Evolutionary conservation across 2,329 filamentous ascomycete species (phyloP).

Genomic region (Fusarium sp.): DNA sequence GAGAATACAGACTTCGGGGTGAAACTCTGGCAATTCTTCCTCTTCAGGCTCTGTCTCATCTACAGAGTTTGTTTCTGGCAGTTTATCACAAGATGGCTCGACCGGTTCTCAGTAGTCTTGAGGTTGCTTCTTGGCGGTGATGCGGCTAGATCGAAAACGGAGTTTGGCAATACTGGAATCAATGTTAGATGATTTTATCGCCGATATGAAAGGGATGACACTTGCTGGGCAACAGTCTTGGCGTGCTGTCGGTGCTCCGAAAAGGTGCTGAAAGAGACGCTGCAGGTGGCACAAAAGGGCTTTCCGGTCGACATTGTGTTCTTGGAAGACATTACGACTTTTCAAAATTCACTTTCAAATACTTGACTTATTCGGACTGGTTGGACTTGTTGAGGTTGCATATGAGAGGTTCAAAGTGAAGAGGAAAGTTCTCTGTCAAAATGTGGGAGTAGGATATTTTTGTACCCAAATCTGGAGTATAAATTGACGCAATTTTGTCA

Average conservation of each 20-base stretch:
- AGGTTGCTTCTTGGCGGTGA: not conserved
- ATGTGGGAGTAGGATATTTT: not conserved
- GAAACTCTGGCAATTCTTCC: not conserved
- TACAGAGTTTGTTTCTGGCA: rapidly evolving
- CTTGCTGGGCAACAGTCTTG: constrained; percentile 3
- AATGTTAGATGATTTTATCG: not conserved
- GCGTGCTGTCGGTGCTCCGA: not conserved
- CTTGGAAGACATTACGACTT: not conserved
- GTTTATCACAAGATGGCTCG: not conserved
- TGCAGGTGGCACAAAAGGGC: not conserved
- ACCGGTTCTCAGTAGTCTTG: not conserved
- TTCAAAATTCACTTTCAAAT: too few species aligned
- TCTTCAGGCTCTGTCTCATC: not conserved
- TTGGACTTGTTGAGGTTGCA: too few species aligned
- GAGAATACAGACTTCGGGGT: not conserved
- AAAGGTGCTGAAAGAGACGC: not conserved
- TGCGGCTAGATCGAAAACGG: not conserved
- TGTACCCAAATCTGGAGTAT: not conserved
- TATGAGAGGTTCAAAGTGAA: not conserved
- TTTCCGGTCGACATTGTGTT: not conserved
- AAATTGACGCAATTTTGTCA: not conserved
- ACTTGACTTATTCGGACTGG: too few species aligned
- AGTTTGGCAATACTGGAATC: not conserved
- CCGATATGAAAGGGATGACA: rapidly evolving
- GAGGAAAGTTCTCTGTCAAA: not conserved